These are phyloP conservation scores for Trichoderma gracile DNA, from an alignment of 2,329 filamentous ascomycete species.

Conservation along the genomic window DNA sequence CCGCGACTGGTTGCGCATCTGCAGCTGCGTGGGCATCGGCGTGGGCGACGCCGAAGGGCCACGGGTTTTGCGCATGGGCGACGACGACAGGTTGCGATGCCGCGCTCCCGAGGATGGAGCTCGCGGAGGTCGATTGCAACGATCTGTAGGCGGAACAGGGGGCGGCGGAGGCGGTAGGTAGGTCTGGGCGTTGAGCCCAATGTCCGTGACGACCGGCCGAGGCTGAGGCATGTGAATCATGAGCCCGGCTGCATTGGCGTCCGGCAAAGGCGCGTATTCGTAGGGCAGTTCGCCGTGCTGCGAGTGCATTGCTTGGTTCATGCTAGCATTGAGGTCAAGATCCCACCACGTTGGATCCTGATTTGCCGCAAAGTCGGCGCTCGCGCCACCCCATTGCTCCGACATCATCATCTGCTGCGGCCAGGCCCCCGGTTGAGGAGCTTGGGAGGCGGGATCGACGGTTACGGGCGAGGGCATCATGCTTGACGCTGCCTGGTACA, in stretches of 20 bases:
- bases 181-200: slow-evolving; percentile 39
- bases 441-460: slow-evolving; percentile 7
- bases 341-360: slow-evolving; percentile 35
- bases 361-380: slow-evolving; percentile 34
- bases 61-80: slow-evolving; percentile 46
- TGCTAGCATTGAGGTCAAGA: slow-evolving; percentile 35
- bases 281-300: slow-evolving; percentile 46
- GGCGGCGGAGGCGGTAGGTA: slow-evolving; percentile 40
- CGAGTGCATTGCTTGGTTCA: slow-evolving; percentile 45
- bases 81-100: slow-evolving; percentile 43
- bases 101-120: slow-evolving; percentile 57
- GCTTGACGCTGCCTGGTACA: slow-evolving; percentile 28
- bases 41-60: slow-evolving; percentile 46
- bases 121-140: slow-evolving; percentile 49
- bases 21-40: slow-evolving; percentile 39
- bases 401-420: slow-evolving; percentile 30
- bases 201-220: slow-evolving; percentile 40
- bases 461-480: neutral
- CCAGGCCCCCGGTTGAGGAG: slow-evolving; percentile 27
- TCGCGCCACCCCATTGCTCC: slow-evolving; percentile 29
- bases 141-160: slow-evolving; percentile 38
- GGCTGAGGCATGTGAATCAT: slow-evolving; percentile 59
- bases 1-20: slow-evolving; percentile 35
- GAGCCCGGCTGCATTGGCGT: slow-evolving; percentile 43
- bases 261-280: slow-evolving; percentile 40